Evolutionary conservation across 176 grass and related monocot genomes (phyloP), one percentile per base, ranked within the genome.

Genomic region (Avena insularis): DNA sequence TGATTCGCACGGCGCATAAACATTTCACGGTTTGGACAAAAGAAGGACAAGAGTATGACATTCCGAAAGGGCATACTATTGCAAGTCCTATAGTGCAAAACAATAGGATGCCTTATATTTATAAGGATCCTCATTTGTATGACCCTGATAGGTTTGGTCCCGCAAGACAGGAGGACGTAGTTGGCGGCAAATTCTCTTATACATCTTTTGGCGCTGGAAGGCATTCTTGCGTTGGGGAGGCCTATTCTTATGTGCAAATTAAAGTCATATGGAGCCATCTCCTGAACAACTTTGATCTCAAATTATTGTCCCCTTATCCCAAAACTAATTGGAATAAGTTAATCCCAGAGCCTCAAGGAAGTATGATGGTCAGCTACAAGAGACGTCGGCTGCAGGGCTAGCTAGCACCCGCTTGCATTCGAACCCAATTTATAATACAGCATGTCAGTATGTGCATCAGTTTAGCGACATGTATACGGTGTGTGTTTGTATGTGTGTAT

Each of bases 191-290:
- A 57, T 85, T 85, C 29, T 36, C 73, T 7, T 85, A 75, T 23
- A 75, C 57, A 4, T 46, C 70, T 0, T 84, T 84, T 14, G 17
- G 69, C 45, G 69, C 8, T 71, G 69, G 69, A 71, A 71, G 69
- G 9, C 69, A 71, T 46, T 19, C 19, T 71, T 71, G 69, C 19
- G 19, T 19, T 45, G 68, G 68, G 68, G 36, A 71, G 9, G 68
- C 68, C 9, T 71, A 71, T 71, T 36, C 68, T 19, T 71, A 71
- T 43, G 9, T 19, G 35, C 68, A 71, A 71, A 20, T 76, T n/a
- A 84, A 84, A 46, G 23, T 49, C 43, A 84, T 84, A 12, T 84
- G 82, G 82, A 84, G 71, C 25, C 43, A 84, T 31, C 36, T 76
- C 57, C 55, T 84, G 4, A 63, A 59, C 27, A 84, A 84, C 9